These are phyloP conservation scores for Lentithecium fluviatile DNA, from an alignment of 495 filamentous ascomycete species.

Conservation along the genomic window DNA sequence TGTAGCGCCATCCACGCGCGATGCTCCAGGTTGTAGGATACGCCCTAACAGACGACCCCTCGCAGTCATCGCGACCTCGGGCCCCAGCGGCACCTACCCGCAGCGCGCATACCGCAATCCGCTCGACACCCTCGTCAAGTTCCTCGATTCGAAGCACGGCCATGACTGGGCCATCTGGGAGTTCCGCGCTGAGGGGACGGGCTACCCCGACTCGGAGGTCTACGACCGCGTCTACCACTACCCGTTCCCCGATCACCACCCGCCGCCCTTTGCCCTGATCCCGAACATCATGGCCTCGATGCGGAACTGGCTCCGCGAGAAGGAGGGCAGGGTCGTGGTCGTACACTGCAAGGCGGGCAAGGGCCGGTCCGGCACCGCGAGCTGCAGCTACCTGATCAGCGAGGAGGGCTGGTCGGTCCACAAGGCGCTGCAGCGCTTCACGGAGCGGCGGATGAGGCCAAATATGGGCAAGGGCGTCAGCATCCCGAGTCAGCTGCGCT, in stretches of 20 bases:
- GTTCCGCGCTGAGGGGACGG: slow-evolving; percentile 93
- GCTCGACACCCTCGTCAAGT: slow-evolving; percentile 76
- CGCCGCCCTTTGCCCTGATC: slow-evolving; percentile 85
- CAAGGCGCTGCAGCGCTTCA: slow-evolving; percentile 79
- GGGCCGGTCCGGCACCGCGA: slow-evolving; percentile 85
- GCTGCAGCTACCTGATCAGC: slow-evolving; percentile 82
- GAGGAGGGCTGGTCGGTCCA: slow-evolving; percentile 82
- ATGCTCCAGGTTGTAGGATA: not conserved
- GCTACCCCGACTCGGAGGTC: slow-evolving; percentile 88
- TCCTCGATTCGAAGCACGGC: slow-evolving; percentile 80
- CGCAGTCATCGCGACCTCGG: slow-evolving; percentile 69
- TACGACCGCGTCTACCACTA: slow-evolving; percentile 81
- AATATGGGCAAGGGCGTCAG: slow-evolving; percentile 88
- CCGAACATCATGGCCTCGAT: slow-evolving; percentile 87
- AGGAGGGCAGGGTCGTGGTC: slow-evolving; percentile 69
- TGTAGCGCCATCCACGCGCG: slow-evolving; percentile 9
- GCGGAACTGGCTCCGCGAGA: slow-evolving; percentile 74
- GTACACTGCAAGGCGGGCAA: slow-evolving; percentile 98
- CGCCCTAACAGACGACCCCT: not conserved
- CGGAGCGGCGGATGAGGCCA: slow-evolving; percentile 80
- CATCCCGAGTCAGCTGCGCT: slow-evolving; percentile 87
- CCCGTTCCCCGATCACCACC: slow-evolving; percentile 96
- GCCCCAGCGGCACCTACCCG: slow-evolving; percentile 83
- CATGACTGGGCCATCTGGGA: slow-evolving; percentile 92
- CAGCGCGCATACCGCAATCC: slow-evolving; percentile 91